Base-by-base conservation (phyloP, 352 stramenopile genomes). In the Phytophthora agathidicida region DNA sequence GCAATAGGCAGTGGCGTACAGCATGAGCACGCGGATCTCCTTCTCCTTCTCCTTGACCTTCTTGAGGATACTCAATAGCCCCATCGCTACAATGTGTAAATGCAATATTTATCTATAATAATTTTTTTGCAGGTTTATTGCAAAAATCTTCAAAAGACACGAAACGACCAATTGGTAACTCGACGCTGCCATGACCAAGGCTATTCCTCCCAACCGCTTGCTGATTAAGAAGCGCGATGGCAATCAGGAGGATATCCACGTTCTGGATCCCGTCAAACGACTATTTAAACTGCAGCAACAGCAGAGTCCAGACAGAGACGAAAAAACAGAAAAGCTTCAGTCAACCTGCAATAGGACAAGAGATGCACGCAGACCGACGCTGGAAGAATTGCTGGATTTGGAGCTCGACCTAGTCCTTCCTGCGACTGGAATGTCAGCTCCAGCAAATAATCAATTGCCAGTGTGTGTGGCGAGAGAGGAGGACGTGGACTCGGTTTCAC, bases 1-100 rank as follows among this genome's bases (percentile, higher is more conserved):
- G 20, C 5, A 14, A 33, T 28, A 31, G 13, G 30, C 30, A 24
- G 16, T 8, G 17, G 75, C 81, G 43, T 54, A 98, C 73, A 99
- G 79, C 70, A 99, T 98, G 17, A 99, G 82, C 19, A 99, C 85
- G 30, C 97, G 89, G 58, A 99, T 88, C 81, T 99, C 97, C 69
- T 98, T 98, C 72, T 99, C 98, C 74, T 99, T 99, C 73, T 98
- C 89, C 82, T 99, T 99, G 53, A 99, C 91, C 83, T 99, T 98
- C 76, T 97, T 96, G 48, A 98, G 79, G 71, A 97, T 97, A 65
- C 87, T 97, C 38, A 98, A 68, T 65, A 97, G 71, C 16, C 92
- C 92, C 92, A 98, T 98, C 3, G 33, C 36, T 27, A 8, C 24
- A 9, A 31, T 30, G 13, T 26, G 19, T 10, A 39, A 62, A 13